Evolutionary conservation across 2,329 filamentous ascomycete species (phyloP).

Genomic region (Ampelomyces quisqualis): DNA sequence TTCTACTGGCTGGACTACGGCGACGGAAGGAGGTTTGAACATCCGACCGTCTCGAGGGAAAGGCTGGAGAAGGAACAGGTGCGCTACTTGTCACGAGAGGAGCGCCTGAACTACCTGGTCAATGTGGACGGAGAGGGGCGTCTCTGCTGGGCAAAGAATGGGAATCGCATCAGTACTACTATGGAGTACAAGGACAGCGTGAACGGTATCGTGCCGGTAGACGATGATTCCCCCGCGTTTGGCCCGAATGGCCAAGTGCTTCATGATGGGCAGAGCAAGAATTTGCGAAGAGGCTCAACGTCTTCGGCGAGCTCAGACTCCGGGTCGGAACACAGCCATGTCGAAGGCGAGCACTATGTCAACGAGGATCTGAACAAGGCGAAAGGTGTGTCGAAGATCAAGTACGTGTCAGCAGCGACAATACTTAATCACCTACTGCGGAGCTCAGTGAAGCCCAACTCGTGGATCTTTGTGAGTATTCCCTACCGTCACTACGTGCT

Average conservation of each 20-base stretch:
- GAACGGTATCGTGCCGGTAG: constrained; percentile 56
- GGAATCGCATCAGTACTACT: constrained; percentile 72
- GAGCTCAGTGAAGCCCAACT: constrained; percentile 79
- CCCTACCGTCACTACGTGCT: not conserved
- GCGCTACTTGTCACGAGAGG: constrained; percentile 79
- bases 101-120: constrained; percentile 78
- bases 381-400: constrained; percentile 62
- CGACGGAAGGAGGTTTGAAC: constrained; percentile 68
- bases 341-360: constrained; percentile 64
- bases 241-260: constrained; percentile 29
- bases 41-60: constrained; percentile 71
- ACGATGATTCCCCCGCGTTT: constrained; percentile 48
- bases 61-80: constrained; percentile 76
- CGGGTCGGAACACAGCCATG: constrained; percentile 55
- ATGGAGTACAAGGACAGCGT: constrained; percentile 76
- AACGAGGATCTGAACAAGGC: constrained; percentile 63
- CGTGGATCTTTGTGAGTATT: constrained; percentile 77
- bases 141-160: constrained; percentile 86
- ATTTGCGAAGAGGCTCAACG: constrained; percentile 22
- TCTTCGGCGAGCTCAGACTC: constrained; percentile 37
- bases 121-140: constrained; percentile 71
- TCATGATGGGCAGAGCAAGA: constrained; percentile 26
- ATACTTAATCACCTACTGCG: constrained; percentile 77
- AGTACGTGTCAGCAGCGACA: constrained; percentile 68
- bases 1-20: constrained; percentile 92